Evolutionary conservation across 225 moss, liverwort and hornwort genomes (phyloP).

Genomic region (Physcomitrellopsis africana): DNA sequence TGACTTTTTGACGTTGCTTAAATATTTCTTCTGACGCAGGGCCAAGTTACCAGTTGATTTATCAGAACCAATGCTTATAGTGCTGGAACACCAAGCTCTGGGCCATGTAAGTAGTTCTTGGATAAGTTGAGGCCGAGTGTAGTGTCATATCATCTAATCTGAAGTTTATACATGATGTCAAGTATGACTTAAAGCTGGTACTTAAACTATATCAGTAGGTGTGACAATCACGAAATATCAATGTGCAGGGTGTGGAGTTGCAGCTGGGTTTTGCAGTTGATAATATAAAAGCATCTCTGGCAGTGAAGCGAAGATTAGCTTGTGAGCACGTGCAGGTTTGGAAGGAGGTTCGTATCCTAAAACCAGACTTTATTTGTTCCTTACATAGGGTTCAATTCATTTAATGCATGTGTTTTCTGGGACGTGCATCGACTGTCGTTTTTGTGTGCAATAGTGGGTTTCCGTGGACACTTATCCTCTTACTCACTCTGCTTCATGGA

Average conservation of each 20-base stretch:
- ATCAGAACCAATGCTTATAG: slow-evolving; percentile 45
- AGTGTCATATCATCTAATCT: too few relatives aligned
- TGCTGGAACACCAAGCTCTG: slow-evolving; percentile 59
- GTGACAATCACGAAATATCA: not conserved
- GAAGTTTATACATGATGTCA: too few relatives aligned
- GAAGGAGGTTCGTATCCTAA: slow-evolving; percentile 47
- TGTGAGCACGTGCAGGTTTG: slow-evolving; percentile 71
- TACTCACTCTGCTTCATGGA: not conserved
- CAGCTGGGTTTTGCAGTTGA: slow-evolving; percentile 67
- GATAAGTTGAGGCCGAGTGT: too few relatives aligned
- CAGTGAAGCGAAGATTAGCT: slow-evolving; percentile 66
- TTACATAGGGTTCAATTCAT: too few relatives aligned
- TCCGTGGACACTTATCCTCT: not conserved
- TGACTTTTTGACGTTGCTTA: too few relatives aligned
- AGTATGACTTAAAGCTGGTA: too few relatives aligned
- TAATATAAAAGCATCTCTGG: slow-evolving; percentile 61
- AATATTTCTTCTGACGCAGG: slow-evolving; percentile 28
- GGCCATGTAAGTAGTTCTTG: slow-evolving; percentile 35
- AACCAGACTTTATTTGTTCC: not conserved
- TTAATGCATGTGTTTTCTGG: not conserved
- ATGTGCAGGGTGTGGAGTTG: slow-evolving; percentile 55
- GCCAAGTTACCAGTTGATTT: slow-evolving; percentile 56
- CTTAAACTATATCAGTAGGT: too few relatives aligned
- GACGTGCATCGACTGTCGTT: not conserved
- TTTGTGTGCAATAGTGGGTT: not conserved